Evolutionary conservation across 2,329 filamentous ascomycete genomes (phyloP), one percentile per base, ranked within the genome.

Genomic region (Xylogone sp.): DNA sequence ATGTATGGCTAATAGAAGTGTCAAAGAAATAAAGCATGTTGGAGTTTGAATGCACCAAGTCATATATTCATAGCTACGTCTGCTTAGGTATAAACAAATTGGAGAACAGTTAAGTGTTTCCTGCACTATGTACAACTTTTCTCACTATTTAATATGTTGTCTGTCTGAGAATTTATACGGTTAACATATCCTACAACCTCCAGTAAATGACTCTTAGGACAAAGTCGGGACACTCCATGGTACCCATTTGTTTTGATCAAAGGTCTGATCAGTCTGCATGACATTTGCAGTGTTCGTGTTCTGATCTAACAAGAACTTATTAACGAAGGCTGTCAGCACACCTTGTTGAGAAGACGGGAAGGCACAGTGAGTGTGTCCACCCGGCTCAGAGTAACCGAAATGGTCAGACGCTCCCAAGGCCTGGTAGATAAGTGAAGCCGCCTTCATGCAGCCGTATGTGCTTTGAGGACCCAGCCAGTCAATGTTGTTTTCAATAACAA

Each of bases 401-500:
- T 74, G 73, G 53, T 79, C 76, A 0, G 72, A 67, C 1, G 66
- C 76, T 16, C 76, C 79, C 3, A 79, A 66, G 54, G 75, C 78
- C 63, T 78, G 74, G 62, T 78, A 82, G 27, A 81, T 74, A 20
- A 71, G 65, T 56, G 75, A 75, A 5, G 72, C 77, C 1, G 73
- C 74, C 47, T 74, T 77, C 75, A 77, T 77, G 60, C 76, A 78
- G 16, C 70, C 75, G 53, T 75, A 80, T 8, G 77, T 75, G 44
- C 77, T 71, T 16, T 76, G 69, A 0, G 73, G 74, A 16, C 78
- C 78, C 42, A 79, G 68, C 76, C 75, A 79, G 57, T 76, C 74
- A 56, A 64, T 62, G 52, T 67, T 46, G 56, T 79, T 79, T 63
- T 82, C 78, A 47, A 81, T 76, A 31, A 79, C 75, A 16, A 79